Evolutionary conservation across 2,329 filamentous ascomycete species (phyloP).

Genomic region (Aureobasidium sp.): DNA sequence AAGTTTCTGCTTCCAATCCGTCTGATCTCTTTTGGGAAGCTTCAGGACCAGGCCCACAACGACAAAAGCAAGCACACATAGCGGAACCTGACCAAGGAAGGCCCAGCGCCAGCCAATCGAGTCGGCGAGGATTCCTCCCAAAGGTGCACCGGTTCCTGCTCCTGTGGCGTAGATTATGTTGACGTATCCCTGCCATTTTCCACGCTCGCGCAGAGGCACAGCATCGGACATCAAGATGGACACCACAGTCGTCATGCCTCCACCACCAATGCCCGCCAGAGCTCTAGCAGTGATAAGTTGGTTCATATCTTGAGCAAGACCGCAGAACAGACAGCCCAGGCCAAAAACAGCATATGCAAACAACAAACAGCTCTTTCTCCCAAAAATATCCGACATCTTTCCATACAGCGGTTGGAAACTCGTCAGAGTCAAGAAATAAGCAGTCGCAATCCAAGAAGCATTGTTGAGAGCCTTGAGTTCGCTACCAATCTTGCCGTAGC

Average conservation of each 20-base stretch:
- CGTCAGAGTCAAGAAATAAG: constrained; percentile 67
- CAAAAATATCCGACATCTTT: constrained; percentile 64
- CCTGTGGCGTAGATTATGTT: constrained; percentile 67
- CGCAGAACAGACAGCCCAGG: constrained; percentile 57
- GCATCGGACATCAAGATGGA: constrained; percentile 65
- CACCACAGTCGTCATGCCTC: constrained; percentile 64
- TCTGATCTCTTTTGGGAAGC: constrained; percentile 51
- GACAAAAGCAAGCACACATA: constrained; percentile 59
- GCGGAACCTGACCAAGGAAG: constrained; percentile 63
- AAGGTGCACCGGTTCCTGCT: constrained; percentile 60
- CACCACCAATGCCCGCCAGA: constrained; percentile 59
- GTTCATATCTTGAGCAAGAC: constrained; percentile 55
- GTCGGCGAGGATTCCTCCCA: constrained; percentile 66
- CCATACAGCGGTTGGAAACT: constrained; percentile 70
- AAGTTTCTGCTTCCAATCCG: constrained; percentile 60
- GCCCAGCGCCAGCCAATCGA: constrained; percentile 71
- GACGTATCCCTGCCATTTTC: constrained; percentile 66
- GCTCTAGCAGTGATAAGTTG: constrained; percentile 61
- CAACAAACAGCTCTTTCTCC: constrained; percentile 58
- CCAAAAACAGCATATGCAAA: constrained; percentile 60
- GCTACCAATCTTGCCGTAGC: constrained; percentile 70
- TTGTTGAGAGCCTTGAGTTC: constrained; percentile 67
- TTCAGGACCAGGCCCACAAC: constrained; percentile 58
- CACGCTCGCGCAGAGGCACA: constrained; percentile 61
- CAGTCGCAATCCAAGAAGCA: constrained; percentile 68